Evolutionary conservation across 352 stramenopile genomes (phyloP).

Genomic region (Pseudoperonospora humuli): DNA sequence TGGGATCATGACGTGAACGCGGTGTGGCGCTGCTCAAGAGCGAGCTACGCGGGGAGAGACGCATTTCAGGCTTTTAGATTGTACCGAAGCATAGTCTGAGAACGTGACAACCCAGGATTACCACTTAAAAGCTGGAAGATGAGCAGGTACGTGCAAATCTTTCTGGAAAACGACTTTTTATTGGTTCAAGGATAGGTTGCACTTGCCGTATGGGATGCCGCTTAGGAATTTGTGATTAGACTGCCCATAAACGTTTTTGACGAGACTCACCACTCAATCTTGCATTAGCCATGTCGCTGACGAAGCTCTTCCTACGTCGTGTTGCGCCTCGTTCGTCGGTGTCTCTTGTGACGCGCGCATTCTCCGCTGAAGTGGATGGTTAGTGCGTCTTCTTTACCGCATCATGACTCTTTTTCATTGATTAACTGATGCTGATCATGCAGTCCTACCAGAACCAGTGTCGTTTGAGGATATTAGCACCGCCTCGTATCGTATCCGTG

Average conservation of each 20-base stretch:
- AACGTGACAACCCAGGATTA: too few species aligned
- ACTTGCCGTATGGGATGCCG: conserved; percentile 19
- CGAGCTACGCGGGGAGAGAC: too few species aligned
- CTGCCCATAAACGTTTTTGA: too few species aligned
- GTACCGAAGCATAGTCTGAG: too few species aligned
- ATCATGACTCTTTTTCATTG: conserved; percentile 5
- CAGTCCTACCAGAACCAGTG: conserved; percentile 38
- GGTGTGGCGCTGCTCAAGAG: too few species aligned
- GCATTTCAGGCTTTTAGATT: too few species aligned
- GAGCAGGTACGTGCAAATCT: too few species aligned
- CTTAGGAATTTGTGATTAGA: conserved; percentile 13
- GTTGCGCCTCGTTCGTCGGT: conserved; percentile 5
- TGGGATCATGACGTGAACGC: too few species aligned
- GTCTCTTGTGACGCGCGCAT: conserved; percentile 7
- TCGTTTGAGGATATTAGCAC: conserved; percentile 93
- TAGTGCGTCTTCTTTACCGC: not conserved
- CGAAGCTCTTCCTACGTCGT: conserved; percentile 18
- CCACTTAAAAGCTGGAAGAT: too few species aligned
- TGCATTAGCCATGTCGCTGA: conserved; percentile 20
- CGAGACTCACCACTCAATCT: conserved; percentile 17
- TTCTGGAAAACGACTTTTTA: too few species aligned
- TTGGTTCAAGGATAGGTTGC: conserved; percentile 18
- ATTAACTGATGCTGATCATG: not conserved
- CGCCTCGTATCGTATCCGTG: conserved; percentile 89
- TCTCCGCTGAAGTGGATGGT: conserved; percentile 15